Evolutionary conservation across 306 rosid genomes (phyloP).

Genomic region (Trifolium dubium): DNA sequence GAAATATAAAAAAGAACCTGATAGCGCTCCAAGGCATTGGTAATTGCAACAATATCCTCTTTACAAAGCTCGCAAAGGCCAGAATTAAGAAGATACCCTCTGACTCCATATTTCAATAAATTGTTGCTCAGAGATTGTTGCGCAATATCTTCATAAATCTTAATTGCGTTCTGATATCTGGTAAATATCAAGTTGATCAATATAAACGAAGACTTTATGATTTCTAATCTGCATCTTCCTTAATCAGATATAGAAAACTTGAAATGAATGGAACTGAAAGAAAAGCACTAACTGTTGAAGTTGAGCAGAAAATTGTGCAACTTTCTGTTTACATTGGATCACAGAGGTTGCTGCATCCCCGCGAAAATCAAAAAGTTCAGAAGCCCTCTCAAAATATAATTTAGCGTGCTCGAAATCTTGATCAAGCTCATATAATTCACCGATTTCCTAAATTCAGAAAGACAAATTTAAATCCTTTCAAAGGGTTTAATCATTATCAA

Average conservation of each 20-base stretch:
- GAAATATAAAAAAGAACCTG: slow-evolving; percentile 55
- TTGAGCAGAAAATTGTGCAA: slow-evolving; percentile 63
- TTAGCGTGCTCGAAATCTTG: slow-evolving; percentile 49
- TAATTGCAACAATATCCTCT: slow-evolving; percentile 77
- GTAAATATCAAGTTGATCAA: slow-evolving; percentile 36
- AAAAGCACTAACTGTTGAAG: slow-evolving; percentile 53
- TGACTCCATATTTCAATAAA: slow-evolving; percentile 92
- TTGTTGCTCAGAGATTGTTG: slow-evolving; percentile 74
- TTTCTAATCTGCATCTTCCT: slow-evolving; percentile 4
- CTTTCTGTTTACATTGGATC: slow-evolving; percentile 61
- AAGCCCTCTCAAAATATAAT: slow-evolving; percentile 53
- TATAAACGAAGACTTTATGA: slow-evolving; percentile 22
- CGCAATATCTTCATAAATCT: slow-evolving; percentile 82
- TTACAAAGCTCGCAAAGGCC: slow-evolving; percentile 87
- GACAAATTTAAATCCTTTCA: slow-evolving; percentile 22
- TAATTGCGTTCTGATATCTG: slow-evolving; percentile 84
- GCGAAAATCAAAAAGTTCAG: slow-evolving; percentile 46
- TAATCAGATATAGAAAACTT: slow-evolving; percentile 19
- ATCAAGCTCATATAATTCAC: slow-evolving; percentile 49
- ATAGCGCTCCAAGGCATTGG: slow-evolving; percentile 83
- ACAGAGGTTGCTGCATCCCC: slow-evolving; percentile 51
- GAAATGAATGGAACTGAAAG: slow-evolving; percentile 19
- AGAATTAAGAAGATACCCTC: slow-evolving; percentile 94
- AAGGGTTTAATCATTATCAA: slow-evolving; percentile 17
- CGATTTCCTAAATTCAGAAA: slow-evolving; percentile 54